phyloP scores from a whole-genome alignment of 768 basidiomycete genomes.

The Termitomyces sp. region DNA sequence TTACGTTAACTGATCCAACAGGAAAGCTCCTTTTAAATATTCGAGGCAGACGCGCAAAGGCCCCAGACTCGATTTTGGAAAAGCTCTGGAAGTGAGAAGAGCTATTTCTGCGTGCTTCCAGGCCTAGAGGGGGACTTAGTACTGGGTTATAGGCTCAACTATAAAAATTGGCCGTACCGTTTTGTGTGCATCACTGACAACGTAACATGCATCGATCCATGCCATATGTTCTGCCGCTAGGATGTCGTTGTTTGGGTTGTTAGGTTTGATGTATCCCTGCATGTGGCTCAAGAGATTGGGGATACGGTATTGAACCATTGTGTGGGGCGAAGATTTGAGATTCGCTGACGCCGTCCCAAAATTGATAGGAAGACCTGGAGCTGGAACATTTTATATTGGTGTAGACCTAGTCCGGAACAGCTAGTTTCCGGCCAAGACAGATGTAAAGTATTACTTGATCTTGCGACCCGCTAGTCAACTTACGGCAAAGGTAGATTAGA shows the following conservation, averaged over 20 bases:
- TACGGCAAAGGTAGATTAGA: too few relatives aligned
- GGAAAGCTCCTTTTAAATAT: conserved; percentile 5
- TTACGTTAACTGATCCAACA: conserved; percentile 11
- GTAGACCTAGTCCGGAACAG: too few relatives aligned
- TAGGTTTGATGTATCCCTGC: not conserved
- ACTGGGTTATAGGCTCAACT: not conserved
- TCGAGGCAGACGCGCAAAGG: conserved; percentile 5
- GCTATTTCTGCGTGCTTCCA: conserved; percentile 7
- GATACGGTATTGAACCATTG: not conserved
- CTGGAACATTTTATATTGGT: too few relatives aligned
- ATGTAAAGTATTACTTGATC: too few relatives aligned
- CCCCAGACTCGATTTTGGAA: conserved; percentile 1
- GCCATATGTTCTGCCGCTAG: conserved; percentile 7
- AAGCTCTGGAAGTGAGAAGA: conserved; percentile 5
- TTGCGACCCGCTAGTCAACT: too few relatives aligned
- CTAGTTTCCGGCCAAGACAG: too few relatives aligned
- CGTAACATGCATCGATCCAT: conserved; percentile 7
- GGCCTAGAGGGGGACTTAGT: not conserved
- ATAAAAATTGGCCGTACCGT: not conserved
- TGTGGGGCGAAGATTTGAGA: not conserved
- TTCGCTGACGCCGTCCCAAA: too few relatives aligned
- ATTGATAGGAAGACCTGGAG: too few relatives aligned
- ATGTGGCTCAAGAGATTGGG: not conserved
- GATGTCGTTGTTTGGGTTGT: conserved; percentile 3
- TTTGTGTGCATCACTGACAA: conserved; percentile 1